These are phyloP conservation scores for Hemileccinum impolitum DNA, from an alignment of 768 basidiomycete species.

Conservation along the genomic window DNA sequence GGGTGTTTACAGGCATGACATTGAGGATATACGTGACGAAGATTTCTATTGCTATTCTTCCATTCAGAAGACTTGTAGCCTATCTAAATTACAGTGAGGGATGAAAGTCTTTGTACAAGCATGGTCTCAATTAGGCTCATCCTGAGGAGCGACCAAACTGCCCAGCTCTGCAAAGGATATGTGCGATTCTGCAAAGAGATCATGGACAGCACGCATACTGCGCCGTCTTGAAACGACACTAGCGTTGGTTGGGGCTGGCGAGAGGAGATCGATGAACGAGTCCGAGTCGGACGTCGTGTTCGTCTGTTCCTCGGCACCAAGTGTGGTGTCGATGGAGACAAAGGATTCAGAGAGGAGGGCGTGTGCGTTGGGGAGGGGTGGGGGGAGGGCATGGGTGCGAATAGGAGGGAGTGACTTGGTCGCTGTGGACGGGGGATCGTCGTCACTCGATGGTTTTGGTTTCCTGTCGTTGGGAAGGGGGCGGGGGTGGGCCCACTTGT, in stretches of 20 bases:
- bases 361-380: constrained; percentile 2
- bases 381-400: constrained; percentile 8
- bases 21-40: constrained; percentile 48
- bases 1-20: constrained; percentile 43
- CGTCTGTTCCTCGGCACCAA: background rate
- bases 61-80: too few relatives aligned
- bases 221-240: constrained; percentile 9
- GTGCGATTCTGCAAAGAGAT: constrained; percentile 24
- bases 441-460: too few relatives aligned
- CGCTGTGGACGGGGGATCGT: too few relatives aligned
- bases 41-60: constrained; percentile 40
- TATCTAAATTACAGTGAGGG: too few relatives aligned
- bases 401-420: constrained; percentile 5
- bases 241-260: constrained; percentile 14
- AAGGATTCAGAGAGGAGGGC: constrained; percentile 2
- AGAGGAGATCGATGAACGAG: constrained; percentile 18
- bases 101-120: too few relatives aligned
- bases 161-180: constrained; percentile 27
- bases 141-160: constrained; percentile 16
- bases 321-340: background rate
- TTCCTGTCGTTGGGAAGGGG: background rate
- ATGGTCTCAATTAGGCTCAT: background rate
- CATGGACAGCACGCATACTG: constrained; percentile 21
- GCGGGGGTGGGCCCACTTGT: constrained; percentile 13
- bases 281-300: constrained; percentile 5